A percentile compares a stretch with the other conserved stretches of the same genome.
Conservation (phyloP, 192 early-diverging fungal genomes). For the Coemansia javaensis region DNA sequence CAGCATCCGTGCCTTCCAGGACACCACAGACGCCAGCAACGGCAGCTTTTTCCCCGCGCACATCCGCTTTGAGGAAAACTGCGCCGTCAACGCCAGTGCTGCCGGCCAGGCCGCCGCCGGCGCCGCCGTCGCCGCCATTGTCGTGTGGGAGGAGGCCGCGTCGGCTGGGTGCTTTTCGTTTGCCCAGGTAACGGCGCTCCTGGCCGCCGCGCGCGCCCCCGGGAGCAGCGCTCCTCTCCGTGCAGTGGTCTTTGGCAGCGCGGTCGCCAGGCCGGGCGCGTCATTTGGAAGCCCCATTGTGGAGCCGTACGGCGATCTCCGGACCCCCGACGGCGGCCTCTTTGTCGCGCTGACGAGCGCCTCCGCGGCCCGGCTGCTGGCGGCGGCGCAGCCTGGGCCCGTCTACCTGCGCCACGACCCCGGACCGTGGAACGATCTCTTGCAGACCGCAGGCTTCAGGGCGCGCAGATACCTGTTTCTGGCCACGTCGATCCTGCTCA, state of each 20-base stretch:
- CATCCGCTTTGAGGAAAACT: slow-evolving; percentile 3
- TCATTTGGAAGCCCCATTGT: slow-evolving; percentile 28
- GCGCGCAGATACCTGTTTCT: slow-evolving; percentile 27
- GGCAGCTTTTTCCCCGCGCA: slow-evolving; percentile 5
- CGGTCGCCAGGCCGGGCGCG: neutral
- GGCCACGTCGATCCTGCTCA: slow-evolving; percentile 6
- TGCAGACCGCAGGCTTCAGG: slow-evolving; percentile 6
- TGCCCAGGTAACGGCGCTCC: slow-evolving; percentile 9
- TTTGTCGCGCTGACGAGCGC: slow-evolving; percentile 7
- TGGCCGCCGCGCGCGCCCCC: neutral
- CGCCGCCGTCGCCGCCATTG: slow-evolving; percentile 4
- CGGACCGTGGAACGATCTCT: slow-evolving; percentile 21
- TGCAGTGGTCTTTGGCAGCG: slow-evolving; percentile 25
- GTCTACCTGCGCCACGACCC: neutral
- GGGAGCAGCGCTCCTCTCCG: neutral
- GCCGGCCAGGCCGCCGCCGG: neutral
- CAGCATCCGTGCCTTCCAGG: slow-evolving; percentile 6
- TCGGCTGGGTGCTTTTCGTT: slow-evolving; percentile 26
- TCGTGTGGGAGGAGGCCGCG: slow-evolving; percentile 25
- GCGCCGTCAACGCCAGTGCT: neutral
- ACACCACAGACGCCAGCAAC: neutral
- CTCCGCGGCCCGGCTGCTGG: slow-evolving; percentile 1
- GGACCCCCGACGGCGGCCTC: neutral
- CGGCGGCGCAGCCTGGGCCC: neutral
- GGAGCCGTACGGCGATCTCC: slow-evolving; percentile 24